Base-by-base conservation (phyloP, 805 yeast genomes). In the Candida maesae region DNA sequence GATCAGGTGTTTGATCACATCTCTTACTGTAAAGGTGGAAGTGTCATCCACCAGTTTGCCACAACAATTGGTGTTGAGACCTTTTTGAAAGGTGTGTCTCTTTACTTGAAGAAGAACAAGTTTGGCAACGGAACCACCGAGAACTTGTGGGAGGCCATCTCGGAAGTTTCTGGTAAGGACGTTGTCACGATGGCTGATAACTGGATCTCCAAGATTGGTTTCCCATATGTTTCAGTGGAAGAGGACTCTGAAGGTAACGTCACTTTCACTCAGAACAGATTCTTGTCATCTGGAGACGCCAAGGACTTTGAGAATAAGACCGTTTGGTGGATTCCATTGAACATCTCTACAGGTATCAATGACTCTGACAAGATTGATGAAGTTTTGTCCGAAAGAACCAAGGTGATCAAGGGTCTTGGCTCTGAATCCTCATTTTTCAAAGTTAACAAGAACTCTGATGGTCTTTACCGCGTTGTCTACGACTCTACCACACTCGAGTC, bases 1-100 rank as follows among this genome's bases (percentile, higher is more conserved):
- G 84, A 83, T 61, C 93, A 85, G 67, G 82, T 85, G 46, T 85
- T 85, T 60, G 95, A 85, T 60, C 84, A 87, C 36, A 85, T 85
- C 50, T 84, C 93, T 13, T 85, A 85, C 60, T 68, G 81, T 35
- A 85, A 85, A 63, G 95, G 95, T 54, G 81, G 90, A n/a, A 74
- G 85, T 20, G 71, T 83, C 44, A 73, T 84, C 60, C 77, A 85
- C 59, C 85, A 83, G 89, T 71, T 84, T 50, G 78, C 87, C 25
- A 74, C 73, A 50, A 79, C 86, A 76, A 67, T 84, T 47, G 91
- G 90, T 35, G 88, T 76, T 55, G 86, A 82, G 46, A 71, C 67
- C 14, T 84, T 84, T 63, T 72, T 84, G 51, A 79, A 79, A 56
- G 93, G 95, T 62, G 93, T 85, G 21, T 78, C 91, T 26, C 69